Percentiles rank a stretch among this genome's conserved stretches.
phyloP scores from a whole-genome alignment of 202 grass and related monocot genomes.

The Panicum virgatum region DNA sequence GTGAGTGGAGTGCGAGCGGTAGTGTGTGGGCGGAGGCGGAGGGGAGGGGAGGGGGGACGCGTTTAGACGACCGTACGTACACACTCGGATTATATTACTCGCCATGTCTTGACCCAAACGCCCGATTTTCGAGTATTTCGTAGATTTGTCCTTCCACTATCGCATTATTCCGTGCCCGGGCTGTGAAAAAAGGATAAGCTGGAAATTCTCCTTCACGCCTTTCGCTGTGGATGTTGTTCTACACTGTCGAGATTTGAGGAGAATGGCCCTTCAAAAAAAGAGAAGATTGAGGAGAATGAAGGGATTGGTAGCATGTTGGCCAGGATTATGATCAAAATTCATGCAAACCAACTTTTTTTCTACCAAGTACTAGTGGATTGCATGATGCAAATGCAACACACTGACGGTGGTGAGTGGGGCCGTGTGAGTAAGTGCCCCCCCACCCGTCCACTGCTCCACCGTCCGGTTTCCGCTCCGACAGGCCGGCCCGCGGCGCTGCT shows the following conservation, averaged over 20 bases:
- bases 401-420: background rate
- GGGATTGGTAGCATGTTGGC: background rate
- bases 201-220: too few species aligned
- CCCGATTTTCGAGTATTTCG: background rate
- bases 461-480: background rate
- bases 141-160: background rate
- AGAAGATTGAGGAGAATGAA: too few species aligned
- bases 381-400: background rate
- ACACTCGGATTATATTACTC: conserved; percentile 15
- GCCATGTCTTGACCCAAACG: conserved; percentile 14
- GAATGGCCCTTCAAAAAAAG: too few species aligned
- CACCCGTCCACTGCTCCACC: conserved; percentile 5
- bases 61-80: conserved; percentile 16
- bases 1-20: background rate
- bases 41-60: background rate
- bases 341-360: background rate
- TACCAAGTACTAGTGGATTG: background rate
- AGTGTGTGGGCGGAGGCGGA: background rate
- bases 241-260: background rate
- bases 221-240: too few species aligned
- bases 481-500: background rate
- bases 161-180: background rate
- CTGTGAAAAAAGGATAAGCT: background rate
- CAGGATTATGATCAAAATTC: background rate
- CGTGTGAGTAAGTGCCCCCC: background rate